Evolutionary conservation across 2,329 filamentous ascomycete genomes (phyloP).

Genomic region (Colletotrichum cordylinicola): DNA sequence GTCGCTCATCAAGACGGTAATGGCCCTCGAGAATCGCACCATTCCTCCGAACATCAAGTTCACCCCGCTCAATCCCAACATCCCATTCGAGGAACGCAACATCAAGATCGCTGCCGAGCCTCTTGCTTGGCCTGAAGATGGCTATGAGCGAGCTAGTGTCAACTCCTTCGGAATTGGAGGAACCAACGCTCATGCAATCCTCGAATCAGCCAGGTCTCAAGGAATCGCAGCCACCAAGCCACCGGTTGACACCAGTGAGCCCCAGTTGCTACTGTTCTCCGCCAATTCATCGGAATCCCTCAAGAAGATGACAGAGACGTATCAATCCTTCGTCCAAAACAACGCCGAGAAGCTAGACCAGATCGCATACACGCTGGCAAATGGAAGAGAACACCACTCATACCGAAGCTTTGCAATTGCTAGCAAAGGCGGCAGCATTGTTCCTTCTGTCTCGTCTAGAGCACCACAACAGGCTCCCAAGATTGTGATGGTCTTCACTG

Average conservation of each 20-base stretch:
- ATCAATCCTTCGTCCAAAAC: slow-evolving; percentile 24
- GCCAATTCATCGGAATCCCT: background rate
- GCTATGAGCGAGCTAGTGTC: slow-evolving; percentile 32
- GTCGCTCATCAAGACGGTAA: slow-evolving; percentile 34
- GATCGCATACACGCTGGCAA: slow-evolving; percentile 34
- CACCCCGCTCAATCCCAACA: slow-evolving; percentile 3
- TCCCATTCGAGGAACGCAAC: slow-evolving; percentile 17
- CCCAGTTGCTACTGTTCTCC: slow-evolving; percentile 23
- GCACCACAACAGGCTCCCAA: slow-evolving; percentile 30
- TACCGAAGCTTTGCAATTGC: slow-evolving; percentile 28
- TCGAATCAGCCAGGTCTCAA: slow-evolving; percentile 23
- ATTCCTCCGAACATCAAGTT: slow-evolving; percentile 21
- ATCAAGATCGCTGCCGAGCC: slow-evolving; percentile 29
- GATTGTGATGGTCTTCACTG: slow-evolving; percentile 13
- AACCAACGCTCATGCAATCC: slow-evolving; percentile 17
- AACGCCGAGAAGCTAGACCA: slow-evolving; percentile 22
- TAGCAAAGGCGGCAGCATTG: background rate
- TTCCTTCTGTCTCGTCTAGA: slow-evolving; percentile 22
- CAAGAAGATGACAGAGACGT: background rate
- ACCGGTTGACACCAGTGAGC: background rate
- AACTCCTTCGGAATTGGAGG: slow-evolving; percentile 42
- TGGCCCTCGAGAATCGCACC: slow-evolving; percentile 22
- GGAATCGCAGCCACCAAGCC: background rate
- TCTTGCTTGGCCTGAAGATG: slow-evolving; percentile 27
- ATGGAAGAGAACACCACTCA: slow-evolving; percentile 29